Evolutionary conservation across 192 early-diverging fungal species (phyloP).

Genomic region (Gaertneriomyces sp.): DNA sequence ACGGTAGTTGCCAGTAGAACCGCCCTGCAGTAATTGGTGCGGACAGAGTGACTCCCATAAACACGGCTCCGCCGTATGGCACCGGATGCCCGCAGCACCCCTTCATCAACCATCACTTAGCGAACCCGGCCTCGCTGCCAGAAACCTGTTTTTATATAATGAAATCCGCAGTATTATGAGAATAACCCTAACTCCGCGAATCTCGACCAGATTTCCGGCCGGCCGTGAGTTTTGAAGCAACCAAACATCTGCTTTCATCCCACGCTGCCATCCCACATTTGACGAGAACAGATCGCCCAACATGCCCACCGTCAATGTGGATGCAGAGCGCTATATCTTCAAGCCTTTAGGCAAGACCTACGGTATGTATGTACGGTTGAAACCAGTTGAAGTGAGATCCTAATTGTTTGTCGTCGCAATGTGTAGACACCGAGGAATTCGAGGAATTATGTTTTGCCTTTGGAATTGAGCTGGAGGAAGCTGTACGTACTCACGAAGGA

Average conservation of each 20-base stretch:
- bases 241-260: neutral
- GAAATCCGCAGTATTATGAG: no score
- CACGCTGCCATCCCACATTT: neutral
- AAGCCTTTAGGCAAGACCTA: constrained; percentile 73
- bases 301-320: constrained; percentile 96
- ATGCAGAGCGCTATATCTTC: constrained; percentile 79
- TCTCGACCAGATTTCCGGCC: no score
- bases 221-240: no score
- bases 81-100: no score
- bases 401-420: neutral
- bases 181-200: no score
- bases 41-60: no score
- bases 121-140: no score
- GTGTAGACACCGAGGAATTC: constrained; percentile 77
- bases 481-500: constrained; percentile 50
- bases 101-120: no score
- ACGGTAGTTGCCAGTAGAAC: no score
- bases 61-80: no score
- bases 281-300: neutral
- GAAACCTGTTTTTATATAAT: no score
- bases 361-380: constrained; percentile 44
- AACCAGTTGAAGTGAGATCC: neutral
- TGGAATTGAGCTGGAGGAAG: constrained; percentile 98
- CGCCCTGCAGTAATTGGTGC: no score
- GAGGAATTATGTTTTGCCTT: constrained; percentile 98